Percentiles rank a stretch among this genome's conserved stretches.
Evolutionary conservation across 768 basidiomycete genomes (phyloP).

Genomic region (Pisolithus albus): DNA sequence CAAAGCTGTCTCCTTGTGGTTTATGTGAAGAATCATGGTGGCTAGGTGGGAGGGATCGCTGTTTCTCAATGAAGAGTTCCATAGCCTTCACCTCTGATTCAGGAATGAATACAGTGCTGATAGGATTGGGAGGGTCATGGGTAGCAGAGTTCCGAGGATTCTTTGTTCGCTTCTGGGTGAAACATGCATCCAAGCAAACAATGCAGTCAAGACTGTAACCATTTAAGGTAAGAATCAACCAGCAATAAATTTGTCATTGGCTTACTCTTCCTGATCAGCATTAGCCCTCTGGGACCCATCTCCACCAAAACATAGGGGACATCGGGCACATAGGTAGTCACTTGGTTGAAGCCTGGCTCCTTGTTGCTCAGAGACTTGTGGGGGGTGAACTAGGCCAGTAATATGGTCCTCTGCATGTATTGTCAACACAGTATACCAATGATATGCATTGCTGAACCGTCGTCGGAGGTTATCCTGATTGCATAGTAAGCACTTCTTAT

Average conservation of each 20-base stretch:
- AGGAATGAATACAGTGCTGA: constrained; percentile 9
- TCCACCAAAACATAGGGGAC: constrained; percentile 4
- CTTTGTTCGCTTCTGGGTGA: too few relatives aligned
- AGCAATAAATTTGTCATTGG: too few relatives aligned
- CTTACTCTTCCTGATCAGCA: neutral
- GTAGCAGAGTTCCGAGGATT: too few relatives aligned
- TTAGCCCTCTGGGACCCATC: constrained; percentile 6
- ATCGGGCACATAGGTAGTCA: constrained; percentile 17
- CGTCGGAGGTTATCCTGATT: too few relatives aligned
- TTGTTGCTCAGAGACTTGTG: neutral
- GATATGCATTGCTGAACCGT: too few relatives aligned
- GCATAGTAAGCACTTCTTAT: too few relatives aligned
- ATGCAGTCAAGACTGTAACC: too few relatives aligned
- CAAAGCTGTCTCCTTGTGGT: constrained; percentile 7
- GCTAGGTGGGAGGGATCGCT: neutral
- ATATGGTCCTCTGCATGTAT: constrained; percentile 15
- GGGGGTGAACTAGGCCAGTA: constrained; percentile 12
- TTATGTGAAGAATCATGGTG: neutral
- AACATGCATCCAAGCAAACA: too few relatives aligned
- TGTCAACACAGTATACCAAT: constrained; percentile 6
- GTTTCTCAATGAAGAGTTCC: constrained; percentile 6
- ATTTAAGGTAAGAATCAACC: too few relatives aligned
- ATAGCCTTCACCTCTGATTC: constrained; percentile 13
- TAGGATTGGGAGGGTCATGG: neutral
- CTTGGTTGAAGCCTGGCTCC: constrained; percentile 4